Base-by-base conservation (phyloP, 2,329 filamentous ascomycete genomes). In the Alternaria postmessia region DNA sequence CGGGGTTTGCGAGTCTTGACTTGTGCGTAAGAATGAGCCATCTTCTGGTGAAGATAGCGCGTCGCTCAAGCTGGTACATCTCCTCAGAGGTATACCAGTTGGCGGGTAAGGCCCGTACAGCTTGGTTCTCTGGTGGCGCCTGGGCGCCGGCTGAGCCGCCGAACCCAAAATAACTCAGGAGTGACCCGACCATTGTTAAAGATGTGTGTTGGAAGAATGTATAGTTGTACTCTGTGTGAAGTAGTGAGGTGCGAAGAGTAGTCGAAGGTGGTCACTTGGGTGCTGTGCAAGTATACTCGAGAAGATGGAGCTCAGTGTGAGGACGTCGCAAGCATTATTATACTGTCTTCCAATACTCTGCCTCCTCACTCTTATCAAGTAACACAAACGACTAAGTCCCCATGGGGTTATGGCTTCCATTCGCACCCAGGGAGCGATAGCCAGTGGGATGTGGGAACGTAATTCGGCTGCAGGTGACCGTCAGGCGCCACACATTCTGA, bases 11-110 rank as follows among this genome's bases (percentile, higher is more conserved):
- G 42, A 87, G 76, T 57, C 85, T 80, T 55, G 78, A 77, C 65
- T 82, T 78, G 80, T 88, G 81, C 54, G 86, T 87, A 26, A 83
- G 82, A 43, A 87, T 81, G 36, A 85, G 80, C 85, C 85, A 87
- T 67, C 83, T 83, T 65, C 81, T 80, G 39, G 85, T 87, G 69
- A 85, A 84, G 28, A 86, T 79, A 1, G 82, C 81, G 32, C 84
- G 80, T 52, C 78, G 76, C 67, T 86, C 83, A 5, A 85, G 74
- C 34, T 81, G 75, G 57, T 82, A 85, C 43, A 81, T 74, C 26
- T 80, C 77, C 12, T 75, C 75, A 30, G 79, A 79, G 22, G 74
- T 80, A 48, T 75, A 79, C 78, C 78, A 80, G 53, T 73, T 75
- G 8, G 71, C 70, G 38, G 81, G 81, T 38, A 82, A 75, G 20